A percentile compares a stretch with the other conserved stretches of the same genome.
phyloP scores from a whole-genome alignment of 768 basidiomycete species.

The Trametes meyenii region DNA sequence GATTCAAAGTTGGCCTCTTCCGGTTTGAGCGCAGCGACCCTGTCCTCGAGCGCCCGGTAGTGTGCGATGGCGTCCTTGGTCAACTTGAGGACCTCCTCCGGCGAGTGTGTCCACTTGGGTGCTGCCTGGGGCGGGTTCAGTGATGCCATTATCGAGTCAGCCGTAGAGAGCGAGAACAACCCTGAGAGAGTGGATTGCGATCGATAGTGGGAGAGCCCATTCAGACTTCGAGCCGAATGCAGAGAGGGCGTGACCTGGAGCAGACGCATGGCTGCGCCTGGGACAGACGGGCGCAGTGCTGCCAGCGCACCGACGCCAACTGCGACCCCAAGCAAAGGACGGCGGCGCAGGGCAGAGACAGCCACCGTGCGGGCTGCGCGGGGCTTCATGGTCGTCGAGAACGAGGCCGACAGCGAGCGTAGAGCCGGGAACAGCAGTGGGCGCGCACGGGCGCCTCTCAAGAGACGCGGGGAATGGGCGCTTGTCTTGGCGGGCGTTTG shows the following conservation, averaged over 20 bases:
- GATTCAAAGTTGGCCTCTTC: constrained; percentile 67
- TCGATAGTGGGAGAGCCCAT: constrained; percentile 26
- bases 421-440: neutral
- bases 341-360: constrained; percentile 16
- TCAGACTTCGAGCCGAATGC: constrained; percentile 4
- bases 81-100: constrained; percentile 57
- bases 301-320: constrained; percentile 17
- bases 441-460: neutral
- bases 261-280: constrained; percentile 17
- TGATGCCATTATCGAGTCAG: constrained; percentile 41
- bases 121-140: constrained; percentile 67
- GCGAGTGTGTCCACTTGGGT: constrained; percentile 66
- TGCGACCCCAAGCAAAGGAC: constrained; percentile 9
- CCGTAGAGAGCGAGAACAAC: constrained; percentile 30
- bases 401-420: constrained; percentile 6
- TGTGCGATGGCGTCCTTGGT: constrained; percentile 62
- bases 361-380: constrained; percentile 20
- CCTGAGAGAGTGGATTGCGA: constrained; percentile 30
- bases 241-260: constrained; percentile 21
- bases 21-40: constrained; percentile 57
- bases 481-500: neutral
- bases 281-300: constrained; percentile 3
- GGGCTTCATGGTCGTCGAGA: constrained; percentile 18
- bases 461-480: constrained; percentile 1
- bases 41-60: constrained; percentile 58